Base-by-base conservation (phyloP, 1,284 basidiomycete species). In the Flammula alnicola region DNA sequence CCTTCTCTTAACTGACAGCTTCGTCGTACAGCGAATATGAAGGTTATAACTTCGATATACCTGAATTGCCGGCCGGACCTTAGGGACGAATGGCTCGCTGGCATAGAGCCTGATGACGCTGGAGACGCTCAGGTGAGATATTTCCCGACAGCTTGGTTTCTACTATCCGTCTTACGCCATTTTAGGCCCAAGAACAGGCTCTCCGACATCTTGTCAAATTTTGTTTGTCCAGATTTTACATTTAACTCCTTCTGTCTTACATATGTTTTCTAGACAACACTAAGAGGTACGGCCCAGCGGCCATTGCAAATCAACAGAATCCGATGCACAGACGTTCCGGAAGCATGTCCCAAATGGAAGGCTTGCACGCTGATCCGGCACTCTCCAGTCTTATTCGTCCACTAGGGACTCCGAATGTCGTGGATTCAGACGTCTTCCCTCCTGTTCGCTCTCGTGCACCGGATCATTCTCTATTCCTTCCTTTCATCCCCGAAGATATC, bases 31-130 rank as follows among this genome's bases (percentile, higher is more conserved):
- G 93, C 91, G 19, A 99, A 99, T 67, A 99, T 99, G 97, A 97
- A 98, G 71, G 92, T 98, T 53, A 99, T 99, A 64, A 99, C 97
- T 3, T 88, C 93, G 23, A 98, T 99, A 58, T 99, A 99, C 69
- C 78, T 99, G 52, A 97, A 98, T 64, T 98, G 95, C 67, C 80
- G 96, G 45, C 96, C 97, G 8, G 95, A 98, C 63, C 78, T 99
- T 44, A 83, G 96, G 30, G 97, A 99, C 68, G 97, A 99, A 65
- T 99, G 97, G 97, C 77, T 99, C 30, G 91, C 93, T 10, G 93
- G 94, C 1, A 87, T 86, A 14, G 97, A 99, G 65, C 86, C 93
- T 5, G 96, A 99, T 61, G 91, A 93, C 55, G 91, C 92, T 47
- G 79, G 88, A 23, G 96, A 88, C 64, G 88, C 90, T 40, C 84